A percentile compares a stretch with the other conserved stretches of the same genome.
Evolutionary conservation across 129 eudicot species (phyloP).

Genomic region (Flaveria ramosissima): DNA sequence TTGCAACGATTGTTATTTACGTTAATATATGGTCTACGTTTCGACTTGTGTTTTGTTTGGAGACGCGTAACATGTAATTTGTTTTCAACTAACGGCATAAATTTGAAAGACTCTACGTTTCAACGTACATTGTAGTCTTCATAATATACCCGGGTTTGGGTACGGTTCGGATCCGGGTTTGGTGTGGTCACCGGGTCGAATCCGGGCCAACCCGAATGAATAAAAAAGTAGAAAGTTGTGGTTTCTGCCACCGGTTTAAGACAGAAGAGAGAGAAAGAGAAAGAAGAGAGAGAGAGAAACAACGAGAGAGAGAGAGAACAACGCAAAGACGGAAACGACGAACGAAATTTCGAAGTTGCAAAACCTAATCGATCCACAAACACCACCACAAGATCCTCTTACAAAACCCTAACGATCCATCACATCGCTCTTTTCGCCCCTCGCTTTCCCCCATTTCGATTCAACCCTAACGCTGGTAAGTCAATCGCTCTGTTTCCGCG

Average conservation of each 20-base stretch:
- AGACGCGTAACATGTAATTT: too few relatives aligned
- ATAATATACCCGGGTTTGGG: conserved; percentile 5
- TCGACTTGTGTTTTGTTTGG: too few relatives aligned
- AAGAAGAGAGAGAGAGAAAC: conserved; percentile 4
- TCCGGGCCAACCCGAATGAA: conserved; percentile 1
- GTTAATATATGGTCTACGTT: too few relatives aligned
- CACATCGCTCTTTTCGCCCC: conserved; percentile 25
- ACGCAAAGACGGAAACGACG: conserved; percentile 41
- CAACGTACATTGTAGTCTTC: too few relatives aligned
- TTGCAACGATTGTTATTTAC: too few relatives aligned
- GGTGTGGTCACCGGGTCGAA: neutral
- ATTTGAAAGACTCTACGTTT: too few relatives aligned
- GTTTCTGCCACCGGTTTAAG: conserved; percentile 36
- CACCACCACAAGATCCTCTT: conserved; percentile 10
- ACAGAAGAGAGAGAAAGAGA: conserved; percentile 14
- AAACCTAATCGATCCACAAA: conserved; percentile 38
- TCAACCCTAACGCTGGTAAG: conserved; percentile 45
- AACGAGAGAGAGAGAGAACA: conserved; percentile 37
- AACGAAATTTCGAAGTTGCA: conserved; percentile 24
- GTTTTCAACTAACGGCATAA: too few relatives aligned
- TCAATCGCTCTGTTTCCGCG: conserved; percentile 24
- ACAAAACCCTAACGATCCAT: conserved; percentile 41
- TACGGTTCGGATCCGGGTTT: neutral
- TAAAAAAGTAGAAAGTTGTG: conserved; percentile 30
- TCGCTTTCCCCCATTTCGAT: conserved; percentile 32